Conservation (phyloP, 2,329 filamentous ascomycete species). For the Phoma sp. region DNA sequence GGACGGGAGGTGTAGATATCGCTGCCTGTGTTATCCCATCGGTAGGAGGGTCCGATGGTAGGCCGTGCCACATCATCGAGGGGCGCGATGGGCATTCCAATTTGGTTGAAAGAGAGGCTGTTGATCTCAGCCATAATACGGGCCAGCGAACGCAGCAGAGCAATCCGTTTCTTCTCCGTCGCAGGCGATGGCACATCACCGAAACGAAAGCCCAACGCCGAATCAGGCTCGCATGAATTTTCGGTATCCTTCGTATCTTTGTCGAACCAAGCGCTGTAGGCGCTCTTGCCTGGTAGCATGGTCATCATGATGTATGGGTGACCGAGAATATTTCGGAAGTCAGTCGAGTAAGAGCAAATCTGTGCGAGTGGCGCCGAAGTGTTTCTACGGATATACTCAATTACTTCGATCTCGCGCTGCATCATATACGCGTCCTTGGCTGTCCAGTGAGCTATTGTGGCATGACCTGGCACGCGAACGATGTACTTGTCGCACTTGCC, state of each 20-base stretch:
- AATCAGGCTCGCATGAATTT: background rate
- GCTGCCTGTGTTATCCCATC: background rate
- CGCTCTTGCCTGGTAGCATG: slow-evolving; percentile 13
- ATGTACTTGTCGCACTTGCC: background rate
- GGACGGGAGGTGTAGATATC: background rate
- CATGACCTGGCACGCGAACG: slow-evolving; percentile 9
- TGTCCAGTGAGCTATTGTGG: slow-evolving; percentile 1
- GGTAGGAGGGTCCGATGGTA: background rate
- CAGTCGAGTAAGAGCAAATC: slow-evolving; percentile 17
- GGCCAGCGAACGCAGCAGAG: slow-evolving; percentile 22
- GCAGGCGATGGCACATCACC: background rate
- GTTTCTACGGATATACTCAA: slow-evolving; percentile 3
- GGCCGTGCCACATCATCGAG: background rate
- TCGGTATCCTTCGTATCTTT: background rate
- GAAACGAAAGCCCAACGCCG: background rate
- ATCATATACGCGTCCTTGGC: slow-evolving; percentile 6
- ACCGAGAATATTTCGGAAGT: slow-evolving; percentile 16
- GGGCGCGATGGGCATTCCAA: slow-evolving; percentile 18
- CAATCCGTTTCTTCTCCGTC: slow-evolving; percentile 16
- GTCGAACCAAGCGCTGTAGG: slow-evolving; percentile 21
- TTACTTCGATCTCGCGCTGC: slow-evolving; percentile 1
- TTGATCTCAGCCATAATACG: slow-evolving; percentile 14
- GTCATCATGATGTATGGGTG: slow-evolving; percentile 30
- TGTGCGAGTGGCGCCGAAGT: slow-evolving; percentile 16
- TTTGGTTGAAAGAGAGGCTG: slow-evolving; percentile 16